phyloP scores from a whole-genome alignment of 192 early-diverging fungal species.

The Gonapodya sp. region DNA sequence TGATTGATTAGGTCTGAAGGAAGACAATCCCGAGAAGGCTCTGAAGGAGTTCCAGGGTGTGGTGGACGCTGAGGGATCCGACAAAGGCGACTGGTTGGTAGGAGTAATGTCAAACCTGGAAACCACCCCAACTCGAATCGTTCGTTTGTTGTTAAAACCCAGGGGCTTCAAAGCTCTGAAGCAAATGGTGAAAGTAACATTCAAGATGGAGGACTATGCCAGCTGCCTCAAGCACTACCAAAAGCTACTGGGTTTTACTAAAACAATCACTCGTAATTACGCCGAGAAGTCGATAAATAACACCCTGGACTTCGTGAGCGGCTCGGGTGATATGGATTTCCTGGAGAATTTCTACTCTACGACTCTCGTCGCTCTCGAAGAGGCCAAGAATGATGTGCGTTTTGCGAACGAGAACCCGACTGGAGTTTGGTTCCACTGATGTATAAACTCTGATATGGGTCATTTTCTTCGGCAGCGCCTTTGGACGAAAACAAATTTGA shows the following conservation, averaged over 20 bases:
- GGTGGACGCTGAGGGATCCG: constrained; percentile 60
- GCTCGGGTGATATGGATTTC: constrained; percentile 64
- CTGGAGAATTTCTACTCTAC: constrained; percentile 76
- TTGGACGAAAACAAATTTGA: constrained; percentile 79
- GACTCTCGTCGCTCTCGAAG: constrained; percentile 60
- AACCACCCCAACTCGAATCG: neutral
- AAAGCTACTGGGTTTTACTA: constrained; percentile 62
- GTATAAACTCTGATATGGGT: neutral
- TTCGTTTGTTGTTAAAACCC: no score
- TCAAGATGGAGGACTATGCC: constrained; percentile 52
- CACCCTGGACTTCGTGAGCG: constrained; percentile 70
- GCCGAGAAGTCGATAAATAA: constrained; percentile 88
- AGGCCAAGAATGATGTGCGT: constrained; percentile 71
- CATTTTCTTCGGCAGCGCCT: constrained; percentile 39
- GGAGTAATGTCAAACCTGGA: neutral
- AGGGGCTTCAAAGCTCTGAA: constrained; percentile 89
- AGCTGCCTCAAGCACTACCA: constrained; percentile 60
- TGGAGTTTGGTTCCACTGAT: no score
- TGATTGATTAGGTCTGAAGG: constrained; percentile 51
- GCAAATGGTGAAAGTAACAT: constrained; percentile 75
- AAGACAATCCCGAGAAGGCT: constrained; percentile 63
- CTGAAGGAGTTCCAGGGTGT: constrained; percentile 66
- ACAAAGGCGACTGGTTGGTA: constrained; percentile 73
- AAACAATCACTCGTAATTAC: constrained; percentile 71
- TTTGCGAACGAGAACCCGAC: no score